Conservation (phyloP, 768 basidiomycete genomes). For the Mycena epipterygia region DNA sequence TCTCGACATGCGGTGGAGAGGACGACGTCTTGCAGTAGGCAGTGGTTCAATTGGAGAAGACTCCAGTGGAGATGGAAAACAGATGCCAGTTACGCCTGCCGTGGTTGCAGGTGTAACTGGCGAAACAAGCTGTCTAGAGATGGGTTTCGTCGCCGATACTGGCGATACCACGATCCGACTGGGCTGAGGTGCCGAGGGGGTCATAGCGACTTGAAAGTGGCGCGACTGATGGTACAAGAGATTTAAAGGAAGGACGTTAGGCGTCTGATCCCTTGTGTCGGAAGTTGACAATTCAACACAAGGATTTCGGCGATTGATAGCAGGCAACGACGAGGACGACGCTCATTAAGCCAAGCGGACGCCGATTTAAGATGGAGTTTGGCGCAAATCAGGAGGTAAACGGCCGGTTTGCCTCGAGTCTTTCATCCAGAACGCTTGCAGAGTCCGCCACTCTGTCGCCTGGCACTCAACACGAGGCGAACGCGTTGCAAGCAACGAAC, state of each 20-base stretch:
- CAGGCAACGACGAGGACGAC: slow-evolving; percentile 3
- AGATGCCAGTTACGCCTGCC: slow-evolving; percentile 29
- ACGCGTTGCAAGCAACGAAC: slow-evolving; percentile 18
- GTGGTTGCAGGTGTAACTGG: slow-evolving; percentile 31
- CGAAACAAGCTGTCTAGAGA: slow-evolving; percentile 16
- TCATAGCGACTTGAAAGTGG: slow-evolving; percentile 25
- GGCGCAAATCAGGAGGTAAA: slow-evolving; percentile 4
- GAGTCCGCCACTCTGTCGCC: neutral
- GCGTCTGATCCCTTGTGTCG: slow-evolving; percentile 23
- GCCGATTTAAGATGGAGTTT: neutral
- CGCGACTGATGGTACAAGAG: slow-evolving; percentile 13
- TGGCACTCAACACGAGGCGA: slow-evolving; percentile 21
- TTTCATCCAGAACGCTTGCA: neutral
- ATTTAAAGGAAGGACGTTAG: slow-evolving; percentile 15
- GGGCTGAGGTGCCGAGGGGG: slow-evolving; percentile 15
- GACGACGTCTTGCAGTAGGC: slow-evolving; percentile 12
- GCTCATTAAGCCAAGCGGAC: slow-evolving; percentile 20
- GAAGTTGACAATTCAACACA: slow-evolving; percentile 12
- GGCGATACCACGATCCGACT: slow-evolving; percentile 15
- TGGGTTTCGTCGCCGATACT: slow-evolving; percentile 3
- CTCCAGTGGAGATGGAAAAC: slow-evolving; percentile 28
- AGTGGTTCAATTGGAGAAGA: slow-evolving; percentile 10
- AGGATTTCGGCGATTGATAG: slow-evolving; percentile 22
- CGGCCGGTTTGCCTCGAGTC: slow-evolving; percentile 18
- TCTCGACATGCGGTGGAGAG: slow-evolving; percentile 25